Conservation (phyloP, 2,329 filamentous ascomycete species). For the Dactylellina parvicollis region DNA sequence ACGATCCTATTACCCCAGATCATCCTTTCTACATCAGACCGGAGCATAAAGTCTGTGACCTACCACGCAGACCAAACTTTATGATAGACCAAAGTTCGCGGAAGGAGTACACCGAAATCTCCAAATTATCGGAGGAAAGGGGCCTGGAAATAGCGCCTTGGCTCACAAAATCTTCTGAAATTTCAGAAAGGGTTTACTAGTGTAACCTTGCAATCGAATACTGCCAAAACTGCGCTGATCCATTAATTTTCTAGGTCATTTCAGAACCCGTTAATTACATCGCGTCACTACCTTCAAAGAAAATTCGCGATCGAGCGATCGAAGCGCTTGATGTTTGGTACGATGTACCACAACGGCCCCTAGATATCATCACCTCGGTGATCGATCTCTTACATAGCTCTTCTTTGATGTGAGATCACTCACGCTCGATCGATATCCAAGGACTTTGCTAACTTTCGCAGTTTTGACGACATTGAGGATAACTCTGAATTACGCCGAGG, state of each 20-base stretch:
- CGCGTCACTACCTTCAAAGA: constrained; percentile 17
- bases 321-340: constrained; percentile 36
- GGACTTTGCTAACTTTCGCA: constrained; percentile 3
- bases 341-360: background rate
- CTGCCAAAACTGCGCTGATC: background rate
- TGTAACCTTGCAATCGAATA: background rate
- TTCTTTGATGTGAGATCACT: constrained; percentile 7
- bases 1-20: background rate
- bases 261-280: constrained; percentile 2
- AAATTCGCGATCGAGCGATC: constrained; percentile 9
- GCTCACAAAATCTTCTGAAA: no score
- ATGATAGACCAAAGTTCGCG: background rate
- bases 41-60: constrained; percentile 1
- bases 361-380: constrained; percentile 19
- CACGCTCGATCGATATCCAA: background rate
- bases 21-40: background rate
- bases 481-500: constrained; percentile 11
- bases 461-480: constrained; percentile 30
- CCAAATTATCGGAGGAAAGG: no score
- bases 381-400: constrained; percentile 10
- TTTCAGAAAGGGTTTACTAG: background rate
- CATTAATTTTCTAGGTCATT: background rate
- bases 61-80: background rate
- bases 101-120: no score
- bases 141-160: no score